These are phyloP conservation scores for Ilyonectria robusta DNA, from an alignment of 2,329 filamentous ascomycete genomes.

Conservation along the genomic window DNA sequence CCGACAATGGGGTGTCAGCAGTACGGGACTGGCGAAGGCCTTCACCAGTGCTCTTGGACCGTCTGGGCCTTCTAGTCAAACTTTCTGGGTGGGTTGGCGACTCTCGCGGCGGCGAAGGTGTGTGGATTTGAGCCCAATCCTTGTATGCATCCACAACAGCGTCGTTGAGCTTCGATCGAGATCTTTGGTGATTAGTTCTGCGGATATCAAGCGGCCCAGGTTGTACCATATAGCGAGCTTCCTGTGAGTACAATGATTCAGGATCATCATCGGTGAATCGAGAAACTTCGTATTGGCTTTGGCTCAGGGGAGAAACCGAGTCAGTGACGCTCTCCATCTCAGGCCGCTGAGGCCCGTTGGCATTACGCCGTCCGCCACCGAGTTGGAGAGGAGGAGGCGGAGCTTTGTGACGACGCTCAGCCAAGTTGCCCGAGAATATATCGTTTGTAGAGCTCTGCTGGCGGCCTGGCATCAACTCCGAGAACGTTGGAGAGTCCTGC, in stretches of 20 bases:
- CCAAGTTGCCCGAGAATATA: conserved; percentile 41
- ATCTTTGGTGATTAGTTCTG: conserved; percentile 31
- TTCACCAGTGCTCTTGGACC: conserved; percentile 50
- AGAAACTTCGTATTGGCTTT: conserved; percentile 26
- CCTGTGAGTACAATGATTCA: conserved; percentile 46
- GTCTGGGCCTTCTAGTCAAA: conserved; percentile 41
- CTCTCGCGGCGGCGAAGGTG: conserved; percentile 36
- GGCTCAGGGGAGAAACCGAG: conserved; percentile 48
- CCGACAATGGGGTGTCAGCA: conserved; percentile 29
- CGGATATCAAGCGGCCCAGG: conserved; percentile 42
- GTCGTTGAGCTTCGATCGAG: conserved; percentile 39
- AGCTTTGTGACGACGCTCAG: conserved; percentile 49
- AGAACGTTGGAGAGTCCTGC: conserved; percentile 48
- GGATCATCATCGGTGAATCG: conserved; percentile 34
- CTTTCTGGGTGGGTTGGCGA: conserved; percentile 31
- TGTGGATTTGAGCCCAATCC: conserved; percentile 45
- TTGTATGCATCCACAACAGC: conserved; percentile 43
- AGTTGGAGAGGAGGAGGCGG: conserved; percentile 48
- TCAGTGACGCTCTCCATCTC: conserved; percentile 40
- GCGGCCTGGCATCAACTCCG: conserved; percentile 50
- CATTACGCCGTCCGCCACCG: conserved; percentile 21
- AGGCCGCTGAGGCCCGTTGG: conserved; percentile 23
- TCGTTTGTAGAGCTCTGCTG: conserved; percentile 34
- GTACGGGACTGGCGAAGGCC: conserved; percentile 34
- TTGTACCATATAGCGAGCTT: conserved; percentile 30